Base-by-base conservation (phyloP, 495 filamentous ascomycete species). In the Sporormia fimetaria region DNA sequence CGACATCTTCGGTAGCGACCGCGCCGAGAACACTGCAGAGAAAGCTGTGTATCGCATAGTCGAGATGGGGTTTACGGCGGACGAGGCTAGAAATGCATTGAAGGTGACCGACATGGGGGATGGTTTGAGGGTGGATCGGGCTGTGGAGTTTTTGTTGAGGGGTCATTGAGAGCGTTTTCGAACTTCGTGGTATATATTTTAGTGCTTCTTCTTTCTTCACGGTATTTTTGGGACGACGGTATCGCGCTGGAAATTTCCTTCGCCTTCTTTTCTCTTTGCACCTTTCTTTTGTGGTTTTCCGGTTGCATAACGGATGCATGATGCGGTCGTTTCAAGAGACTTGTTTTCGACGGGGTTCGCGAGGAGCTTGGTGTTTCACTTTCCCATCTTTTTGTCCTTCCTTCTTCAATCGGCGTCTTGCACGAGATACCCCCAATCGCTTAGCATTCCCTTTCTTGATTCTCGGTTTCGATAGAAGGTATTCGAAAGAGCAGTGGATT, bases 11-110 rank as follows among this genome's bases (percentile, higher is more conserved):
- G 9, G 38, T 4, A 42, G 11, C 11, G 39, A 54, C 34, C 7
- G 21, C 16, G 42, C 56, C 3, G 50, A 56, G 37, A 53, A 57
- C 40, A 52, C 45, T 3, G 54, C 52, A n/a, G 63, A 64, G 3
- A 48, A 48, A 17, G 63, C 63, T 2, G 51, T 66, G 23, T 55
- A 48, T 36, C 51, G 52, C 16, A 62, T 66, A 20, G 58, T 63
- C 3, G 63, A 60, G 17, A 66, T 66, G 63, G 63, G 63, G 0
- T 66, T 65, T 36, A 57, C 60, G 9, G 40, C 50, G 10, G 57
- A 54, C 15, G 42, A 63, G 40, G 63, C 63, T n/a, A 37, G 49
- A 27, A 18, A 48, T 8, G 63, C 63, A 24, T 52, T 66, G 0
- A 20, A 49, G 16, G 51, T 54, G 42, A 65, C 62, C 16, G 62